Base-by-base conservation (phyloP, 2,329 filamentous ascomycete species). In the Fusarium chaquense region DNA sequence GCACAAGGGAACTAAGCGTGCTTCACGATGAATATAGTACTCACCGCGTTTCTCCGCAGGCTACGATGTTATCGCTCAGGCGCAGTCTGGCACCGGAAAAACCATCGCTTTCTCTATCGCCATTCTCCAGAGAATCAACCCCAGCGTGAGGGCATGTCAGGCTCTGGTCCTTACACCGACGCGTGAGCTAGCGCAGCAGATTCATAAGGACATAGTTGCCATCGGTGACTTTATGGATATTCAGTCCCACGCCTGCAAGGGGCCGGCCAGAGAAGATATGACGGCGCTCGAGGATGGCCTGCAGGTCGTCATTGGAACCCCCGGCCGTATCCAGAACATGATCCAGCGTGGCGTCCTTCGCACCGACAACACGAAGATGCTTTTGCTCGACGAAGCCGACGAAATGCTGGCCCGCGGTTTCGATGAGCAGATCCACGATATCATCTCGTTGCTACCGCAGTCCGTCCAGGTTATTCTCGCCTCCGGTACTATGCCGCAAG, bases 371-470 rank as follows among this genome's bases (percentile, higher is more conserved):
- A 97, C 98, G 90, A 99, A 99, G 91, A 97, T 98, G 93, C 97
- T 99, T 83, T 94, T 99, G 77, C 93, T 99, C 76, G 96, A 99
- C 81, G 96, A 99, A 87, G 96, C 96, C 78, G 96, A 99, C 82
- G 96, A 99, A 86, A 97, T 99, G 93, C 90, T 99, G 86, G 97
- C 93, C 81, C 95, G 95, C 80, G 96, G 96, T 87, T 99, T 99
- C 90, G 97, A 94, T 78, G 96, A 99, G 87, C 96, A 99, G 87
- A 98, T 99, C 86, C 98, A 99, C 89, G 96, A 99, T 84, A 97
- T 98, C 85, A 98, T 98, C 91, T 94, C 97, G 86, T 92, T 98
- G 66, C 91, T 99, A 58, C 96, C 96, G 61, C 96, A 97, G 85
- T 94, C 93, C 70, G 98, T 95, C 80, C 96, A 99, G 89, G 95